Conservation (phyloP, 306 rosid genomes). For the Dryas alaskensis region DNA sequence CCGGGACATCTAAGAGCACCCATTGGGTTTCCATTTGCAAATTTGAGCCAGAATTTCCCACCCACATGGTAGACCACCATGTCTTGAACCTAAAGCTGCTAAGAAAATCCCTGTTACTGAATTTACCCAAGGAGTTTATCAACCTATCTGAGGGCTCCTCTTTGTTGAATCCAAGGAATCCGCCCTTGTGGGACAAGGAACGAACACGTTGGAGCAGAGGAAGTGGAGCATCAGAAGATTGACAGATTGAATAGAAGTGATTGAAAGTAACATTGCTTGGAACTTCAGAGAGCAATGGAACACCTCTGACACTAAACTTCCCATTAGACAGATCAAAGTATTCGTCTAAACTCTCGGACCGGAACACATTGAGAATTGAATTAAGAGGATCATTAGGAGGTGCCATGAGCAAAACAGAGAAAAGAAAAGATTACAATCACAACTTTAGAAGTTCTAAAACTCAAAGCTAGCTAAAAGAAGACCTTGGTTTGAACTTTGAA, state of each 20-base stretch:
- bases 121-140: conserved; percentile 58
- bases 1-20: conserved; percentile 66
- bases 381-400: conserved; percentile 49
- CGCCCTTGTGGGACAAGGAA: conserved; percentile 56
- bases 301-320: conserved; percentile 44
- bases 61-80: conserved; percentile 97
- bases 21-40: conserved; percentile 89
- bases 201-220: conserved; percentile 50
- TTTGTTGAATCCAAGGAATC: conserved; percentile 65
- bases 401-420: conserved; percentile 45
- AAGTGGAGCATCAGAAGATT: conserved; percentile 51
- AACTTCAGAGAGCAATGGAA: conserved; percentile 55
- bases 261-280: conserved; percentile 66
- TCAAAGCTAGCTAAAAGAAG: not conserved
- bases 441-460: not conserved
- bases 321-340: conserved; percentile 47
- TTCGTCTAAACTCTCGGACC: conserved; percentile 25
- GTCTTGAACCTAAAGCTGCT: conserved; percentile 88
- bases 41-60: conserved; percentile 78
- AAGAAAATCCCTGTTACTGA: conserved; percentile 52
- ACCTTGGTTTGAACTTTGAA: not conserved
- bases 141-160: conserved; percentile 51
- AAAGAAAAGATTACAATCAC: not conserved
- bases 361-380: conserved; percentile 2
- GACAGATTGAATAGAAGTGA: conserved; percentile 45